Evolutionary conservation across 2,329 filamentous ascomycete species (phyloP), one percentile per base, ranked within the genome.

Genomic region (Aureobasidium lini): DNA sequence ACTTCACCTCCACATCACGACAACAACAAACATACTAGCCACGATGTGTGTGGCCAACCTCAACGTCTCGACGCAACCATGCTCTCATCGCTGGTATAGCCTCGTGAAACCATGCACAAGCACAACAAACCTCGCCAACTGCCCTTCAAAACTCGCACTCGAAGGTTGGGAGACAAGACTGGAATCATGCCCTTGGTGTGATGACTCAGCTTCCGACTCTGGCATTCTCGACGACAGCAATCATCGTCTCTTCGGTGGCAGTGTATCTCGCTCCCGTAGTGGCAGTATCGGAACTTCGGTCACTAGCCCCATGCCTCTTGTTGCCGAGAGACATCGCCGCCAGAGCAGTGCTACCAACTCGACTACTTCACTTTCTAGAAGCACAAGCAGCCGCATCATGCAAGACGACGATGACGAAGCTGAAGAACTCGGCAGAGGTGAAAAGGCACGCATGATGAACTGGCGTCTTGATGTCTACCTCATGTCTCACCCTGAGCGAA

Each of bases 1-100:
- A n/a, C 16, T 29, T 8, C 39, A 29, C 5, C 4, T 15, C 29
- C 18, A 34, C 16, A 13, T 10, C 16, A 36, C 31, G 5, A 56
- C 47, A 9, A 31, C 10, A 54, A 5, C 50, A 43, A 47, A 37
- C 53, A 57, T 6, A 44, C 23, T 44, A 44, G 28, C 16, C 44
- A 71, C 46, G 64, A 80, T 80, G 77, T 80, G 77, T 64, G 69
- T 79, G 67, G 77, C 76, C 62, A 75, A 78, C 63, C 72, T 80
- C 46, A 78, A 78, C 68, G 75, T 79, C 60, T 75, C 76, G 53
- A 71, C 73, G 7, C 71, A 75, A 57, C 67, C 73, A 44, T 80
- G 77, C 72, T 69, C 71, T 58, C 77, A 80, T 63, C 74, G 77
- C 62, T 80, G 77, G 77, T 79, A 78, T 69, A 73, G 76, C 61